Evolutionary conservation across 225 moss, liverwort and hornwort genomes (phyloP).

Genomic region (Takakia lepidozioides): DNA sequence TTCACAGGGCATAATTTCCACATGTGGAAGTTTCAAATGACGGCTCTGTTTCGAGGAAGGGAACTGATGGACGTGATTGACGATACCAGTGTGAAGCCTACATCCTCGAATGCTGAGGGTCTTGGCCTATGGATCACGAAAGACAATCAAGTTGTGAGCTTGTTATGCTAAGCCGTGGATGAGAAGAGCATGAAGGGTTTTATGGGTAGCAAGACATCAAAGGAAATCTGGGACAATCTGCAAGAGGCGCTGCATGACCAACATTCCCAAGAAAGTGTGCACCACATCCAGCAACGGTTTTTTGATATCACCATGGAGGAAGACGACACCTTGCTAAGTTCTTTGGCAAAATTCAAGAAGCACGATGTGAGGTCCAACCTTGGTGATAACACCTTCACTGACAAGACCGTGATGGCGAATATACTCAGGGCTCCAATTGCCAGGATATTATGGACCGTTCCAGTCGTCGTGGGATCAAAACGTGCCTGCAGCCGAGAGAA

Average conservation of each 20-base stretch:
- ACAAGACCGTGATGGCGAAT: not conserved
- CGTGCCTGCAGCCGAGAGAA: not conserved
- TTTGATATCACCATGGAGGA: slow-evolving; percentile 7
- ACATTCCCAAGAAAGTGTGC: slow-evolving; percentile 2
- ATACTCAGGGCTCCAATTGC: not conserved
- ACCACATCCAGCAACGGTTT: slow-evolving; percentile 3
- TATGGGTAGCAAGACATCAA: slow-evolving; percentile 4
- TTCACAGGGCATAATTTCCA: slow-evolving; percentile 3
- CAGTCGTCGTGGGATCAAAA: not conserved
- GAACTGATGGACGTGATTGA: slow-evolving; percentile 5
- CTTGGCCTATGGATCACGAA: slow-evolving; percentile 5
- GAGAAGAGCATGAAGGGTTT: slow-evolving; percentile 7
- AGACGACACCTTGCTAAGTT: not conserved
- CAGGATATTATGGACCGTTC: not conserved
- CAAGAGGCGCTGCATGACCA: slow-evolving; percentile 1
- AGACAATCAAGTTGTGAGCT: slow-evolving; percentile 2
- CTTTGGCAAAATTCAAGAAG: slow-evolving; percentile 3
- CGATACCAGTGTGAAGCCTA: not conserved
- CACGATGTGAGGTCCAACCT: slow-evolving; percentile 3
- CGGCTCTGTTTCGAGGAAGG: not conserved
- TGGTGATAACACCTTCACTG: slow-evolving; percentile 1
- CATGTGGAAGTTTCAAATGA: slow-evolving; percentile 2
- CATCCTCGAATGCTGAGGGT: not conserved
- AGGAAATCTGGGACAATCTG: slow-evolving; percentile 4
- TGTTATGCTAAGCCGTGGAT: slow-evolving; percentile 5